Conservation (phyloP, 352 stramenopile genomes). For the Pythium guiyangense region DNA sequence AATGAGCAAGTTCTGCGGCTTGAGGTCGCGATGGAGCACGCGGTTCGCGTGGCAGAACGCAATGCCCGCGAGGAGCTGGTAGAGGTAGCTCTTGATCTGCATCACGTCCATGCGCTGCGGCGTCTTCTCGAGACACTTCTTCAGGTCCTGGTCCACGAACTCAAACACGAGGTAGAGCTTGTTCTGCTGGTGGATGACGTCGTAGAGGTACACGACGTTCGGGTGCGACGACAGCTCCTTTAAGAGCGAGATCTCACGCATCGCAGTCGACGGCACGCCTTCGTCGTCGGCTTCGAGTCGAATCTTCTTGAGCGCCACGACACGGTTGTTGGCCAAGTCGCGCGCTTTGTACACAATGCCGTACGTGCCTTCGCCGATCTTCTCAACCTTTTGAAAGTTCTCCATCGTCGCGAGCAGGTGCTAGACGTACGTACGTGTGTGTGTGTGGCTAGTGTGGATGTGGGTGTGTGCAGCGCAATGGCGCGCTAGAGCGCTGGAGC, state of each 20-base stretch:
- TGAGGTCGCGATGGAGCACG: constrained; percentile 97
- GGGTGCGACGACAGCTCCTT: constrained; percentile 93
- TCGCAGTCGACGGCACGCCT: constrained; percentile 96
- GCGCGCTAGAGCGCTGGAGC: too few relatives aligned
- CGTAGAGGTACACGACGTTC: constrained; percentile 90
- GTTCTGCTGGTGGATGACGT: constrained; percentile 82
- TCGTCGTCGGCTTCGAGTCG: constrained; percentile 91
- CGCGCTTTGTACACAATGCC: constrained; percentile 96
- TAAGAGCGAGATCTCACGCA: constrained; percentile 96
- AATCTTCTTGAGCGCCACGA: constrained; percentile 95
- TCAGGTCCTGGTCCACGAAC: constrained; percentile 85
- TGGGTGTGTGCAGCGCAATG: too few relatives aligned
- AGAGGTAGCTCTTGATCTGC: constrained; percentile 84
- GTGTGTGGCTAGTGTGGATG: too few relatives aligned
- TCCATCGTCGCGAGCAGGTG: too few relatives aligned
- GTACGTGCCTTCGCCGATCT: constrained; percentile 94
- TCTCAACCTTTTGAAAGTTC: constrained; percentile 84
- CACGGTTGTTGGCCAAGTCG: constrained; percentile 85
- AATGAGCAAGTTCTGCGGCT: constrained; percentile 96
- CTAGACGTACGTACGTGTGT: too few relatives aligned
- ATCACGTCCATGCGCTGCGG: constrained; percentile 83
- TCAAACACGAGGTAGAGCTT: constrained; percentile 88
- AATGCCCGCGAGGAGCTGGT: constrained; percentile 79
- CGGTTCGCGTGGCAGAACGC: constrained; percentile 95
- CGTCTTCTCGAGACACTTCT: constrained; percentile 90